Conservation (phyloP, 305 asterid species). For the Fraxinus paxiana region DNA sequence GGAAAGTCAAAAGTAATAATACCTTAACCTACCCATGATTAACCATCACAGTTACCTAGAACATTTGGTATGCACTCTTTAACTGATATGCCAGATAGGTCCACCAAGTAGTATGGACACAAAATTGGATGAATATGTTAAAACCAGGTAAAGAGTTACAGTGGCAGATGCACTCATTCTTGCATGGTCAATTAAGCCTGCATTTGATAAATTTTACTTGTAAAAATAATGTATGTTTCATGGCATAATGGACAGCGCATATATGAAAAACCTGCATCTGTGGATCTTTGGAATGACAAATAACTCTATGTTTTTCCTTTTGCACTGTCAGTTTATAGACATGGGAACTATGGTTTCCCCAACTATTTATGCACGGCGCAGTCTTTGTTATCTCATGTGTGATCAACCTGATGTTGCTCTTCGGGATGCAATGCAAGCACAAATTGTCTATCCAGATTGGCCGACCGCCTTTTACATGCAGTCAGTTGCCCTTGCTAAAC, state of each 20-base stretch:
- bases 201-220: not conserved
- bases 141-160: not conserved
- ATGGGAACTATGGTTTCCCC: conserved; percentile 56
- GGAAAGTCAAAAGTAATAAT: not conserved
- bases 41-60: not conserved
- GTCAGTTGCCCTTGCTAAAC: conserved; percentile 51
- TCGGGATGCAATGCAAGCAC: conserved; percentile 62
- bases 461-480: conserved; percentile 58
- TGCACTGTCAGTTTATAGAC: conserved; percentile 36
- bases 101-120: not conserved
- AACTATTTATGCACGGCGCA: conserved; percentile 50
- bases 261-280: not conserved
- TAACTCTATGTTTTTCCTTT: not conserved
- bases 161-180: not conserved
- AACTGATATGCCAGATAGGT: not conserved
- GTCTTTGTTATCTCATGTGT: conserved; percentile 45
- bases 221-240: not conserved
- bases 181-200: not conserved
- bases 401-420: conserved; percentile 53
- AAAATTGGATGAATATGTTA: not conserved
- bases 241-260: not conserved
- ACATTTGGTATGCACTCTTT: not conserved
- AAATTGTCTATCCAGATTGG: conserved; percentile 49
- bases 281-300: not conserved
- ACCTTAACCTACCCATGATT: not conserved